Conservation (phyloP, 129 eudicot species). For the Solidago caesia region DNA sequence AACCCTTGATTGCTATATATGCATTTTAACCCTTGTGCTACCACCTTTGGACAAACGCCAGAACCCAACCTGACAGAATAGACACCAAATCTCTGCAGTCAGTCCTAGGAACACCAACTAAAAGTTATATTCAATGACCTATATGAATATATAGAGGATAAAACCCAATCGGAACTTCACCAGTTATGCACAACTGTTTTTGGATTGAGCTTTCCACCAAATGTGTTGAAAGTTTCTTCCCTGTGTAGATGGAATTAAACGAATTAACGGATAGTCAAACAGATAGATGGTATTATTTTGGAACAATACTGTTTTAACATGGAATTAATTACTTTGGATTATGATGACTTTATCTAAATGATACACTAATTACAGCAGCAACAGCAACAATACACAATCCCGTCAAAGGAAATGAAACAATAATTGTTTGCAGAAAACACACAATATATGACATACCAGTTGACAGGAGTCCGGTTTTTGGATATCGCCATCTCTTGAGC, state of each 20-base stretch:
- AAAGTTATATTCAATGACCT: neutral
- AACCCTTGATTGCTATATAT: slow-evolving; percentile 89
- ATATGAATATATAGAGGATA: neutral
- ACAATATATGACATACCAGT: slow-evolving; percentile 56
- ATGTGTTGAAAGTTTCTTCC: slow-evolving; percentile 92
- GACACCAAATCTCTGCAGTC: slow-evolving; percentile 36
- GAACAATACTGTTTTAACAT: neutral
- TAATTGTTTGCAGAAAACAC: neutral
- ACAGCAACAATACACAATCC: no score
- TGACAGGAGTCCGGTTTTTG: slow-evolving; percentile 77
- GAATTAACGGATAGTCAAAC: neutral
- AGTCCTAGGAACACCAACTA: neutral
- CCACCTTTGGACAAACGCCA: slow-evolving; percentile 90
- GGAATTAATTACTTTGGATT: neutral
- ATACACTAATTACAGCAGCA: no score
- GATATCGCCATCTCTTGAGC: slow-evolving; percentile 89
- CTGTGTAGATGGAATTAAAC: slow-evolving; percentile 31
- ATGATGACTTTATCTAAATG: no score
- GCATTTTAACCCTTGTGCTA: slow-evolving; percentile 79
- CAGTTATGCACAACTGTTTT: slow-evolving; percentile 92
- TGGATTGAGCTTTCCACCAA: slow-evolving; percentile 65
- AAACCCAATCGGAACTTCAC: slow-evolving; percentile 39
- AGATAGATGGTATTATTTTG: neutral
- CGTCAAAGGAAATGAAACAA: neutral
- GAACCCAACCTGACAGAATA: slow-evolving; percentile 61